Conservation (phyloP, 768 basidiomycete genomes). For the Phanerodontia chrysosporium region DNA sequence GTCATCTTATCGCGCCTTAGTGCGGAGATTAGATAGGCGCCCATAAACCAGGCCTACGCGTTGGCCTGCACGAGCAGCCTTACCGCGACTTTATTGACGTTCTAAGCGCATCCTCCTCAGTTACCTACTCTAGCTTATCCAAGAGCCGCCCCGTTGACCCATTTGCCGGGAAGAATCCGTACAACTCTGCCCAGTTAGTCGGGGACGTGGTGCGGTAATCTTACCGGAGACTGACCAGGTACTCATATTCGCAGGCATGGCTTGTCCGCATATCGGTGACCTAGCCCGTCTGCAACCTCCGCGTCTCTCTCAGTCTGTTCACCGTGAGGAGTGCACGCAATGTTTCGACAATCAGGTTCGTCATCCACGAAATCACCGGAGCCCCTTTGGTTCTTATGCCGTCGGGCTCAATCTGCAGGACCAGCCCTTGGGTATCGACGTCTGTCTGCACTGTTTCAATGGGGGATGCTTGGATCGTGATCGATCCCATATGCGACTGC, state of each 20-base stretch:
- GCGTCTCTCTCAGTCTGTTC: conserved; percentile 64
- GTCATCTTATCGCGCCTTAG: not conserved
- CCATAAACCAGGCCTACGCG: not conserved
- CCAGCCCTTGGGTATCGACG: conserved; percentile 69
- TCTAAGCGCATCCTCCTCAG: not conserved
- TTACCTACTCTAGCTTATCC: too few species aligned
- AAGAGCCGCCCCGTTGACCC: too few species aligned
- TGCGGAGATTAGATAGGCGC: not conserved
- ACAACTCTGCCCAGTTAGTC: too few species aligned
- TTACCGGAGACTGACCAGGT: conserved; percentile 1
- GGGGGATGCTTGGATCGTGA: conserved; percentile 70
- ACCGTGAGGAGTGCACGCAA: conserved; percentile 93
- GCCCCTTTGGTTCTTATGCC: not conserved
- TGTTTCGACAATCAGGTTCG: conserved; percentile 91
- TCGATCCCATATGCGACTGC: conserved; percentile 71
- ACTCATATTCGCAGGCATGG: conserved; percentile 11
- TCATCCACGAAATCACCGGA: not conserved
- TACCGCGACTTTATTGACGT: not conserved
- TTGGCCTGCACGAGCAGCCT: not conserved
- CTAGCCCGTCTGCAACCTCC: conserved; percentile 52
- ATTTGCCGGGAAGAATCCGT: too few species aligned
- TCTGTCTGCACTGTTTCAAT: conserved; percentile 92
- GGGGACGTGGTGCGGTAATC: not conserved
- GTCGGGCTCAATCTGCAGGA: conserved; percentile 43
- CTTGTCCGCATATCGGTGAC: conserved; percentile 51